These are phyloP conservation scores for Barnettozyma populi DNA, from an alignment of 805 yeast genomes.

Conservation along the genomic window DNA sequence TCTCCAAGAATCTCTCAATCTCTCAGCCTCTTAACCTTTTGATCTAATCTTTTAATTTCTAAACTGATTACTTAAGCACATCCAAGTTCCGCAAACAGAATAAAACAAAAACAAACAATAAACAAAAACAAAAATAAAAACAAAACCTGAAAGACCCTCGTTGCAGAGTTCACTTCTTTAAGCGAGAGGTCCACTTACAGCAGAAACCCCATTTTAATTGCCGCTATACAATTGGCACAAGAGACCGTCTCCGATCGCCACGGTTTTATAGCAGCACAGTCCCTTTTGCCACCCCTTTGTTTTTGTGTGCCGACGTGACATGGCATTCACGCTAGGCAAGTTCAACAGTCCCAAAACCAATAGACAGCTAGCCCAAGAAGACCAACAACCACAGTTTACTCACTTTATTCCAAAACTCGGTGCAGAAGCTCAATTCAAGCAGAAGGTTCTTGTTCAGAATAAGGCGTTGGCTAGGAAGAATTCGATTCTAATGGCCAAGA, in stretches of 20 bases:
- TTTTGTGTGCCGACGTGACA: constrained; percentile 13
- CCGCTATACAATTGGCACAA: background rate
- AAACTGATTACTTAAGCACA: no score
- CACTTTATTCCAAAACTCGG: constrained; percentile 5
- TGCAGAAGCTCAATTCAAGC: constrained; percentile 17
- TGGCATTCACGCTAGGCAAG: constrained; percentile 21
- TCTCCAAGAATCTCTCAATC: no score
- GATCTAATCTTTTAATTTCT: no score
- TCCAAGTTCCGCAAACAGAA: no score
- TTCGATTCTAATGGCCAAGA: constrained; percentile 43
- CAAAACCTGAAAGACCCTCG: background rate
- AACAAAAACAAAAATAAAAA: background rate
- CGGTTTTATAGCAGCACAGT: background rate
- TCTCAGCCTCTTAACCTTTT: no score
- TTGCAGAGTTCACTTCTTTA: background rate
- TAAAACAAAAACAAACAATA: background rate
- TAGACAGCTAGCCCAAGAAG: constrained; percentile 8
- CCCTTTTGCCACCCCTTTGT: background rate
- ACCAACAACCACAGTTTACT: constrained; percentile 8
- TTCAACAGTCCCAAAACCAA: constrained; percentile 15
- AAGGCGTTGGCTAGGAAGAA: constrained; percentile 55
- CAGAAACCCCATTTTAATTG: background rate
- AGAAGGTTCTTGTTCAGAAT: constrained; percentile 35
- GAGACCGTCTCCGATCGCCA: background rate
- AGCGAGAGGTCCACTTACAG: background rate